Evolutionary conservation across 129 eudicot species (phyloP).

Genomic region (Oenanthe sinensis): DNA sequence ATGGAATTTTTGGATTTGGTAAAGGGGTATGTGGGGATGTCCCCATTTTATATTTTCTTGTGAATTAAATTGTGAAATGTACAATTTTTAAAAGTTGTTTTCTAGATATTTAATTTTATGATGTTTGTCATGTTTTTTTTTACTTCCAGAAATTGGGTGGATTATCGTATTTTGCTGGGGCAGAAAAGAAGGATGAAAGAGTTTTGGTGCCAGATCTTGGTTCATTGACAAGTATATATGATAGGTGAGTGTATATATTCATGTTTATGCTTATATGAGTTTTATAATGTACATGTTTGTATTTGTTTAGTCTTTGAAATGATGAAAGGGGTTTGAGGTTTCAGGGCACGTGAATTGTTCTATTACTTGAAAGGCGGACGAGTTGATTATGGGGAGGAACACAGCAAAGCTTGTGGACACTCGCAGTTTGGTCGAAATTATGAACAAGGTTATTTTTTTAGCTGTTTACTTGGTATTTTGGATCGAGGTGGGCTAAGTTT

Average conservation of each 20-base stretch:
- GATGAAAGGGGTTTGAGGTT: constrained; percentile 14
- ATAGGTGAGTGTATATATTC: constrained; percentile 24
- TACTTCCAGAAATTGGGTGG: constrained; percentile 82
- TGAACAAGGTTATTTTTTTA: constrained; percentile 14
- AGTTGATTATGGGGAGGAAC: constrained; percentile 71
- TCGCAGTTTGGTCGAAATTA: constrained; percentile 50
- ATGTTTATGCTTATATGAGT: background rate
- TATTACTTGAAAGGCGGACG: constrained; percentile 62
- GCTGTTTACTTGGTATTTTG: background rate
- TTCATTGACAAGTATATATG: constrained; percentile 71
- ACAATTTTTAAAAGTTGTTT: background rate
- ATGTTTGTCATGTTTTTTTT: constrained; percentile 9
- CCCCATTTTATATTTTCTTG: background rate
- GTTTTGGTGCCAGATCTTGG: constrained; percentile 96
- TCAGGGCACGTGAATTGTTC: constrained; percentile 66
- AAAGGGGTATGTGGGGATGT: constrained; percentile 61
- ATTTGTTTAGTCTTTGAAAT: background rate
- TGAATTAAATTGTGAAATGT: background rate
- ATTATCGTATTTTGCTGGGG: constrained; percentile 88
- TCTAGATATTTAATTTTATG: background rate
- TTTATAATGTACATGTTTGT: background rate
- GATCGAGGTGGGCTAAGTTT: background rate
- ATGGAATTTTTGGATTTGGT: constrained; percentile 98
- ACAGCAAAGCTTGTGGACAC: constrained; percentile 60
- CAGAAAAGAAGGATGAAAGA: constrained; percentile 92